Evolutionary conservation across 2,329 filamentous ascomycete genomes (phyloP), one percentile per base, ranked within the genome.

Genomic region (Catunica adiposa): DNA sequence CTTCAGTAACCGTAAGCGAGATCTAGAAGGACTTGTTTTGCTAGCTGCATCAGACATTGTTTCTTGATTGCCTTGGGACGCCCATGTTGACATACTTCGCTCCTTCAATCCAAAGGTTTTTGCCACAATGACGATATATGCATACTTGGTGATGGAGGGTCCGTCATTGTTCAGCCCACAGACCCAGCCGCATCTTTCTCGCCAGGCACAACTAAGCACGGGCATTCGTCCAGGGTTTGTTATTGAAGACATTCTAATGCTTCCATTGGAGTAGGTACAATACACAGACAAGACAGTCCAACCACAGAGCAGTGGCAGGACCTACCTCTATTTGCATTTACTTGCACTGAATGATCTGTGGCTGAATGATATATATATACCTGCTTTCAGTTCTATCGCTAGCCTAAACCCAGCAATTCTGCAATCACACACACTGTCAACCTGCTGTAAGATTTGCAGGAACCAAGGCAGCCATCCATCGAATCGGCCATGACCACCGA

Each of bases 181-280:
- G 22, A 48, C 23, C 44, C 23, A 48, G 44, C 44, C 23, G 44
- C 44, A 48, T 48, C 44, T 48, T 48, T 48, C 40, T 44, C n/a
- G 9, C 22, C 44, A 26, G 44, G 44, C 22, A 23, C 44, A 8
- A 22, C 44, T 8, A 22, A 48, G 44, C 44, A 48, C 11, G 44
- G 44, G n/a, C 44, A 11, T 48, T 48, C 6, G 11, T 25, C 44
- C 3, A 48, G 22, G n/a, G 44, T 8, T 25, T 29, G 9, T 25
- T 20, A 22, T n/a, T 17, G 4, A 44, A n/a, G 11, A 11, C 40
- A 44, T 44, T 44, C 2, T n/a, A 4, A 20, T 44, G 15, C 40
- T 17, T 44, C 8, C 15, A 44, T 17, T n/a, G 15, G 20, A 44
- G 20, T 44, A 44, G 40, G n/a, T 44, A 22, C 40, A 44, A 20